A percentile compares a stretch with the other conserved stretches of the same genome.
Conservation (phyloP, 305 asterid species). For the Fraxinus latifolia region DNA sequence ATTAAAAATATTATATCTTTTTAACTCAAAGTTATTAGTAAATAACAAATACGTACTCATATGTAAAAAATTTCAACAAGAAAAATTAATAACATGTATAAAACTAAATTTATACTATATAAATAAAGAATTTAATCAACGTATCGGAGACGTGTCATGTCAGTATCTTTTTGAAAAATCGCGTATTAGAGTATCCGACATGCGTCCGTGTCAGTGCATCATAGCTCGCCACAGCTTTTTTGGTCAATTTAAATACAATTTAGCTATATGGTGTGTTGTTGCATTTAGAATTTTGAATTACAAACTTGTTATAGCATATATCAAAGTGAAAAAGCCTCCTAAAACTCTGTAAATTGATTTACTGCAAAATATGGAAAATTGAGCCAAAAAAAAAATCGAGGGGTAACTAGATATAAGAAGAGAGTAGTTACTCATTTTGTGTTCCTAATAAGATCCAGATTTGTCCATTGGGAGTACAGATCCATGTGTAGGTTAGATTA, state of each 20-base stretch:
- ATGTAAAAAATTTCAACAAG: neutral
- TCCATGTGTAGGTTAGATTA: slow-evolving; percentile 1
- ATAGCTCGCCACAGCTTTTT: neutral
- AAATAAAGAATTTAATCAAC: no score
- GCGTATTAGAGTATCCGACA: neutral
- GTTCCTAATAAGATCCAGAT: slow-evolving; percentile 1
- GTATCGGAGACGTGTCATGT: no score
- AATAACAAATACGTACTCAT: neutral
- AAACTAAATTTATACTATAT: no score
- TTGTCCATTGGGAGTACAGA: neutral
- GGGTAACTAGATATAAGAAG: slow-evolving; percentile 8
- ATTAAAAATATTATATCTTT: no score
- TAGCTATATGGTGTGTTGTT: neutral
- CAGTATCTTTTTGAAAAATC: no score
- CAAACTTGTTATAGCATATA: neutral
- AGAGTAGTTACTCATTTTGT: neutral
- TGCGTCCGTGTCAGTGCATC: neutral
- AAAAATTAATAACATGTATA: no score
- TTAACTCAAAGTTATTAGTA: neutral
- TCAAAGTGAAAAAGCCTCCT: neutral
- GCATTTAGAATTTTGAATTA: neutral
- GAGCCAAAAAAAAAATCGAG: neutral
- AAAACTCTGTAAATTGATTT: neutral
- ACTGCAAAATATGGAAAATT: neutral
- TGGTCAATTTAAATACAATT: neutral